Evolutionary conservation across 192 early-diverging fungal species (phyloP).

Genomic region (Bifiguratus adelaidae): DNA sequence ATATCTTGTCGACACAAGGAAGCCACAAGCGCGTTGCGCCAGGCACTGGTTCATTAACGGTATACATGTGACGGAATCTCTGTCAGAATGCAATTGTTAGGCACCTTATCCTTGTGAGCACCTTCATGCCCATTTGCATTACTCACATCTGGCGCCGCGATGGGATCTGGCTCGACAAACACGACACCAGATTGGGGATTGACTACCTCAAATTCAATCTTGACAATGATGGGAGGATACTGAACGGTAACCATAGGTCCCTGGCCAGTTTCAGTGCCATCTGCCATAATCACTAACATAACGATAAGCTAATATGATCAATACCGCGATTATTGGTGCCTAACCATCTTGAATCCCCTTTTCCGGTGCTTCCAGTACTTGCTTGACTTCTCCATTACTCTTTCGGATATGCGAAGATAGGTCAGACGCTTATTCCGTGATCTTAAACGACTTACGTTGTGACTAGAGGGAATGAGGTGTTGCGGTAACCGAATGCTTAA

Average conservation of each 20-base stretch:
- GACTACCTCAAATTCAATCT: slow-evolving; percentile 38
- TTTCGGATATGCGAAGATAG: neutral
- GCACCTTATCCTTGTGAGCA: neutral
- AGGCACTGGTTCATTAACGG: slow-evolving; percentile 52
- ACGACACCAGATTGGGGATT: slow-evolving; percentile 37
- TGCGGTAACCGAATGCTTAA: slow-evolving; percentile 22
- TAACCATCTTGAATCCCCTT: slow-evolving; percentile 9
- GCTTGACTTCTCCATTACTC: slow-evolving; percentile 7
- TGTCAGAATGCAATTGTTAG: slow-evolving; percentile 3
- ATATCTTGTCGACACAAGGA: slow-evolving; percentile 62
- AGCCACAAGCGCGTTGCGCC: slow-evolving; percentile 66
- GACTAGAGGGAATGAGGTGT: slow-evolving; percentile 18
- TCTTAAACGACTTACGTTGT: slow-evolving; percentile 2
- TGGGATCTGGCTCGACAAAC: slow-evolving; percentile 42
- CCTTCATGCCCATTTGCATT: neutral
- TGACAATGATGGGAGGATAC: slow-evolving; percentile 30
- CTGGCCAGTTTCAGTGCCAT: neutral
- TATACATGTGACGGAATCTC: slow-evolving; percentile 46
- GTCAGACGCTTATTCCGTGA: neutral
- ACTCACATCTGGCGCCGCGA: slow-evolving; percentile 41
- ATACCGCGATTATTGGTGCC: neutral
- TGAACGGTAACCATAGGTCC: slow-evolving; percentile 2
- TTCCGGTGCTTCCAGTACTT: slow-evolving; percentile 1
- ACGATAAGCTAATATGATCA: neutral
- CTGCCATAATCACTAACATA: neutral